phyloP scores from a whole-genome alignment of 352 stramenopile species.

The Phytophthora gonapodyides region DNA sequence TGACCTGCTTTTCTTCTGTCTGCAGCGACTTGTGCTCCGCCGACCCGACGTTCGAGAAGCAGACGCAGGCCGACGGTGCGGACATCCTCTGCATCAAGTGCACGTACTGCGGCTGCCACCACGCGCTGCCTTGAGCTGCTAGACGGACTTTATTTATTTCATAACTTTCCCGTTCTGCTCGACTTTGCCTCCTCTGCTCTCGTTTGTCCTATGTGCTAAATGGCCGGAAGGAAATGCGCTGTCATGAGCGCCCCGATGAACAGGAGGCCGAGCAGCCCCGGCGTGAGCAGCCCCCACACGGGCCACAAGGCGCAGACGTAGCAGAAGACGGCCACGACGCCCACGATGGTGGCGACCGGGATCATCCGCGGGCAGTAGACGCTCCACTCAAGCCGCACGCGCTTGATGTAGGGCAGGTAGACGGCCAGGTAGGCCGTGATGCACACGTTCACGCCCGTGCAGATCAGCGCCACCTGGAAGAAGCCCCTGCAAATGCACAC shows the following conservation, averaged over 20 bases:
- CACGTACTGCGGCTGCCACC: constrained; percentile 40
- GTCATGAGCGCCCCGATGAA: constrained; percentile 92
- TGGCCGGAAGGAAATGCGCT: constrained; percentile 93
- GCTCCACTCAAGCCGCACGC: constrained; percentile 86
- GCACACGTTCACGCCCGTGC: constrained; percentile 81
- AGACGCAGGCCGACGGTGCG: constrained; percentile 21
- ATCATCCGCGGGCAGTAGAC: constrained; percentile 94
- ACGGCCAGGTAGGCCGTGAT: constrained; percentile 89
- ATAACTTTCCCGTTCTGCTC: not conserved
- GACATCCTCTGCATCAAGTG: constrained; percentile 53
- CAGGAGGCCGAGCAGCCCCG: constrained; percentile 88
- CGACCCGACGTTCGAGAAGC: constrained; percentile 60
- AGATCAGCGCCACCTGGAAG: constrained; percentile 80
- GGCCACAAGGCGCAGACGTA: constrained; percentile 92
- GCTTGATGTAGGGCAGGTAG: constrained; percentile 87
- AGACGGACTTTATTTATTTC: constrained; percentile 38
- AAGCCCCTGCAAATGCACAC: constrained; percentile 51
- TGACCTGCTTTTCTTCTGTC: constrained; percentile 4
- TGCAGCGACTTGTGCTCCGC: constrained; percentile 48
- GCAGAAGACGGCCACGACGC: constrained; percentile 63
- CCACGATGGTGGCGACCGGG: constrained; percentile 79
- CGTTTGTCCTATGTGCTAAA: constrained; percentile 37
- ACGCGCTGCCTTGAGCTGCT: constrained; percentile 29
- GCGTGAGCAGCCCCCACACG: constrained; percentile 92
- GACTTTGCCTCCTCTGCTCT: not conserved